phyloP scores from a whole-genome alignment of 2,329 filamentous ascomycete species.

The Colletotrichum sp. region DNA sequence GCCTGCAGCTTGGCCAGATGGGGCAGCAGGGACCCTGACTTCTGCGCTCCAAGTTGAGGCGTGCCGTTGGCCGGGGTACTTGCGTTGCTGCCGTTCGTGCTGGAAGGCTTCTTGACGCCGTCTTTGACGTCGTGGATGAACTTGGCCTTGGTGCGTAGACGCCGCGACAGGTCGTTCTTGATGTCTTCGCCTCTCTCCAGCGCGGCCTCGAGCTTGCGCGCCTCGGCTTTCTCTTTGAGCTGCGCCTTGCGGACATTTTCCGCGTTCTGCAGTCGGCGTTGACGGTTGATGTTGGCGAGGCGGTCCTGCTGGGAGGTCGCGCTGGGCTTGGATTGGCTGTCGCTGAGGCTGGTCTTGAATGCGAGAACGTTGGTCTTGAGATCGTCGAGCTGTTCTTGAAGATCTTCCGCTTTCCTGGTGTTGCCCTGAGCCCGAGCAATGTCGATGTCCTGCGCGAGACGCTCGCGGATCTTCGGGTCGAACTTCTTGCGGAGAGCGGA shows the following conservation, averaged over 20 bases:
- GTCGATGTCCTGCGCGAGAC: conserved; percentile 68
- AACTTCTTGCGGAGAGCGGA: conserved; percentile 71
- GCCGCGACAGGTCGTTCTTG: conserved; percentile 63
- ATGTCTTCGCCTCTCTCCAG: conserved; percentile 68
- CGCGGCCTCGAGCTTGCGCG: conserved; percentile 64
- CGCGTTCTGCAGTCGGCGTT: conserved; percentile 84
- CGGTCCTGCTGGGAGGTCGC: conserved; percentile 77
- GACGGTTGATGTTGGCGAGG: conserved; percentile 80
- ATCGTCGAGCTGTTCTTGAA: conserved; percentile 66
- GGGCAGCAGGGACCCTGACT: conserved; percentile 47
- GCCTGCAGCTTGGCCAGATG: conserved; percentile 60
- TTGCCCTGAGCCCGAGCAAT: conserved; percentile 71
- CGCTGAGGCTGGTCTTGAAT: conserved; percentile 69
- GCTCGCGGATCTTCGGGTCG: conserved; percentile 70
- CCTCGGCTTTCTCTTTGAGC: conserved; percentile 75
- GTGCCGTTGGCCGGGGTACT: conserved; percentile 59
- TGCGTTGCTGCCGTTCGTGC: conserved; percentile 49
- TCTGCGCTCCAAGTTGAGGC: conserved; percentile 50
- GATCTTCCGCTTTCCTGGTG: conserved; percentile 55
- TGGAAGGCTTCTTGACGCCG: conserved; percentile 25
- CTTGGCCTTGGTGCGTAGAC: conserved; percentile 71
- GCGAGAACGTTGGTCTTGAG: conserved; percentile 74
- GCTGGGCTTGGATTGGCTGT: conserved; percentile 56
- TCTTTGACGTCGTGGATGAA: conserved; percentile 69
- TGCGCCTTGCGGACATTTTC: conserved; percentile 92